These are phyloP conservation scores for Apostasia shenzhenica DNA, from an alignment of 106 monocot species.

Conservation along the genomic window DNA sequence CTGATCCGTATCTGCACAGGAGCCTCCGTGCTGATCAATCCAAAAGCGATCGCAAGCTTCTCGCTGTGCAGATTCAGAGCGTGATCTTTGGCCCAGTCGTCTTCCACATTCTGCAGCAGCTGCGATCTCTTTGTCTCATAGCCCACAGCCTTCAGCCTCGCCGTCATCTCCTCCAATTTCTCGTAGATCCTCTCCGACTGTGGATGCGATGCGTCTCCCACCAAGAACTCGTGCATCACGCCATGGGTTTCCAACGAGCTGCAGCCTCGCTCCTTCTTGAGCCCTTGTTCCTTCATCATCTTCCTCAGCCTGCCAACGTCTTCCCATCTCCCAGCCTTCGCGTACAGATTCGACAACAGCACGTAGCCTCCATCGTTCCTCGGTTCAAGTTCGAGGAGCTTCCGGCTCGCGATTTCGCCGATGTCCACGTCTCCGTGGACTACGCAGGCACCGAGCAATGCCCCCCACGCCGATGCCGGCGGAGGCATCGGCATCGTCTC, in stretches of 20 bases:
- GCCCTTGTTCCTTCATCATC: constrained; percentile 12
- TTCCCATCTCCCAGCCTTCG: constrained; percentile 26
- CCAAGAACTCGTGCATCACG: constrained; percentile 29
- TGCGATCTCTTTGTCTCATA: constrained; percentile 22
- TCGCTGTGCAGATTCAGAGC: constrained; percentile 35
- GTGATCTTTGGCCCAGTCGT: constrained; percentile 20
- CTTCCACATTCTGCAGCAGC: constrained; percentile 35
- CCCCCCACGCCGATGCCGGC: constrained; percentile 29
- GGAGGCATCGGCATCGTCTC: constrained; percentile 26
- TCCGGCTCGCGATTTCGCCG: constrained; percentile 20
- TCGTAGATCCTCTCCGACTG: constrained; percentile 20
- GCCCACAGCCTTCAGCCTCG: constrained; percentile 16
- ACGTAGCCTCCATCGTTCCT: constrained; percentile 34
- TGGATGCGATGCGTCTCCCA: constrained; percentile 31
- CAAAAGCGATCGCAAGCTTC: constrained; percentile 37
- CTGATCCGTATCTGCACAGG: constrained; percentile 16
- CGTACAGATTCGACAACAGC: constrained; percentile 35
- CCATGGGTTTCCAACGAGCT: constrained; percentile 32
- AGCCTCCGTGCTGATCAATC: constrained; percentile 9
- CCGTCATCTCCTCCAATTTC: constrained; percentile 24
- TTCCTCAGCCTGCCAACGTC: constrained; percentile 31
- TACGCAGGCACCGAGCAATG: constrained; percentile 44
- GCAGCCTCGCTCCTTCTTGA: constrained; percentile 31
- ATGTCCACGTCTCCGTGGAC: constrained; percentile 25
- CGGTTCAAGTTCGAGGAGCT: constrained; percentile 23